These are phyloP conservation scores for Puccinia novopanici DNA, from an alignment of 1,284 basidiomycete genomes.

Conservation along the genomic window DNA sequence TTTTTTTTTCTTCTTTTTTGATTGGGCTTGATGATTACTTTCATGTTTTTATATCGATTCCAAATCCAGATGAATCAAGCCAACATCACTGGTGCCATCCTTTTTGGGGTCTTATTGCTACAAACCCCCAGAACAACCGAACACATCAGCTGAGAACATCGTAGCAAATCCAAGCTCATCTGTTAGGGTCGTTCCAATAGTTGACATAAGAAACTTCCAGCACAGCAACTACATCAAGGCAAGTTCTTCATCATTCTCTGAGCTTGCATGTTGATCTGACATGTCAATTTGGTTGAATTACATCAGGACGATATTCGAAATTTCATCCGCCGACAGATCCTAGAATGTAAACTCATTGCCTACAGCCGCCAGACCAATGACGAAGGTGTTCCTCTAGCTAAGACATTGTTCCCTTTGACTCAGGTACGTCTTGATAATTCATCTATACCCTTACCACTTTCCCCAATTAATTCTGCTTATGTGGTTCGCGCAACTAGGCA, in stretches of 20 bases:
- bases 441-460: too few relatives aligned
- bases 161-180: too few relatives aligned
- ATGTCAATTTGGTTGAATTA: background rate
- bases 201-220: background rate
- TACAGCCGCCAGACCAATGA: background rate
- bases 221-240: conserved; percentile 18
- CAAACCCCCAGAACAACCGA: too few relatives aligned
- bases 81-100: too few relatives aligned
- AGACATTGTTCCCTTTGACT: background rate
- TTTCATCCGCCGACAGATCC: background rate
- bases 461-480: too few relatives aligned
- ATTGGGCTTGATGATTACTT: too few relatives aligned
- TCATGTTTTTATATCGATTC: too few relatives aligned
- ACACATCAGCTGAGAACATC: too few relatives aligned
- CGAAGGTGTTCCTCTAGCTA: background rate
- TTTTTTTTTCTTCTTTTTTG: too few relatives aligned
- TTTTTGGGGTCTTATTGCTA: too few relatives aligned
- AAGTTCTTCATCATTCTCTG: background rate
- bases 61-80: too few relatives aligned
- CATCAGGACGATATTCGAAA: background rate
- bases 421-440: background rate
- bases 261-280: background rate
- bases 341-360: background rate
- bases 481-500: conserved; percentile 17
- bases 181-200: too few relatives aligned